Evolutionary conservation across 441 rosid genomes (phyloP).

Genomic region (Eugenia klotzschiana): DNA sequence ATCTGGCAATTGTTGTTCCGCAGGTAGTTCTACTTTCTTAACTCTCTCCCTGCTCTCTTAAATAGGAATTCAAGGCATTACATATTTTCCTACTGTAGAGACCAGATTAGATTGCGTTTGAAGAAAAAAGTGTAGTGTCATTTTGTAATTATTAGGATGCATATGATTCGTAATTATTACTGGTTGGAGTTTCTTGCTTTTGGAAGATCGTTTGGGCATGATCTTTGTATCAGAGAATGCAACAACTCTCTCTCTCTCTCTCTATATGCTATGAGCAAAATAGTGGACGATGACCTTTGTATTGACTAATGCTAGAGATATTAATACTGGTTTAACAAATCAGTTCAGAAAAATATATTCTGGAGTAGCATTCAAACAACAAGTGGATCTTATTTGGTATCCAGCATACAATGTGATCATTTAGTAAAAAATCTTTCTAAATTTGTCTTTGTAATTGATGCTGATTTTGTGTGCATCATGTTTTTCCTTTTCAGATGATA

Average conservation of each 20-base stretch:
- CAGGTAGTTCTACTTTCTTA: slow-evolving; percentile 27
- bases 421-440: neutral
- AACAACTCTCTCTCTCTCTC: neutral
- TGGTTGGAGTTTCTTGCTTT: neutral
- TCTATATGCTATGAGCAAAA: neutral
- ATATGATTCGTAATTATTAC: neutral
- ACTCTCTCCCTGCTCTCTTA: neutral
- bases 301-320: neutral
- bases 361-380: neutral
- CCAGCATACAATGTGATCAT: neutral
- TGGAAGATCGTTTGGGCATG: neutral
- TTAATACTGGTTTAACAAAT: neutral
- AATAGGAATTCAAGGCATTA: neutral
- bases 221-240: neutral
- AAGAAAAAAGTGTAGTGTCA: neutral
- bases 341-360: neutral
- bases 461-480: slow-evolving; percentile 4
- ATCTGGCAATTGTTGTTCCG: slow-evolving; percentile 85
- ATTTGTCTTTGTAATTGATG: neutral
- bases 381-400: neutral
- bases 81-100: neutral
- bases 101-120: neutral
- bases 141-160: neutral
- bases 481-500: slow-evolving; percentile 39
- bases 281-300: neutral